These are phyloP conservation scores for Chlorella sp. DNA, from an alignment of 139 green algal genomes.

Conservation along the genomic window DNA sequence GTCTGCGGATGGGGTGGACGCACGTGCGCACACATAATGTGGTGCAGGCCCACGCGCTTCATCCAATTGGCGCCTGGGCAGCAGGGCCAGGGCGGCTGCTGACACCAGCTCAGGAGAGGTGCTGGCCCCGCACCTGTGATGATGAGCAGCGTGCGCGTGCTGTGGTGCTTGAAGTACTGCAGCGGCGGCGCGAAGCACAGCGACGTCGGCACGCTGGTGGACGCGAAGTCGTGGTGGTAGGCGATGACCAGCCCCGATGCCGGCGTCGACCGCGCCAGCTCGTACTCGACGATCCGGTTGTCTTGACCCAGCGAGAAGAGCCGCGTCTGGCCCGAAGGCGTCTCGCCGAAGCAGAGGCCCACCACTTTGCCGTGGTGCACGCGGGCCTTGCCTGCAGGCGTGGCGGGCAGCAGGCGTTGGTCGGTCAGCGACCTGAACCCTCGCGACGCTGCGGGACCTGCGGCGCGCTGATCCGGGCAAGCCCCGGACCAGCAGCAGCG, in stretches of 20 bases:
- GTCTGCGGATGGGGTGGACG: conserved; percentile 27
- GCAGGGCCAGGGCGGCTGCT: no score
- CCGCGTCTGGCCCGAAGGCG: conserved; percentile 44
- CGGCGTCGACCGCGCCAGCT: conserved; percentile 33
- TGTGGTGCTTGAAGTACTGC: conserved; percentile 48
- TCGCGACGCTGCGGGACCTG: no score
- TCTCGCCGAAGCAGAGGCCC: conserved; percentile 53
- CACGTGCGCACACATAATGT: no score
- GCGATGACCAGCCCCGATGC: conserved; percentile 5
- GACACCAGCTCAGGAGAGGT: not conserved
- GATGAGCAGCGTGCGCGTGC: conserved; percentile 56
- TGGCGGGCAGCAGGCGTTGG: no score
- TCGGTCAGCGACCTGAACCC: no score
- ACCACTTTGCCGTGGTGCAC: conserved; percentile 44
- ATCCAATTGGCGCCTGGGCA: no score
- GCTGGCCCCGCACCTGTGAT: conserved; percentile 31
- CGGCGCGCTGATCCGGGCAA: no score
- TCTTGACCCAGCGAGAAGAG: conserved; percentile 67
- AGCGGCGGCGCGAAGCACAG: conserved; percentile 60
- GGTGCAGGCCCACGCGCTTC: no score
- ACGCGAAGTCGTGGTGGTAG: conserved; percentile 9
- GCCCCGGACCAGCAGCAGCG: no score
- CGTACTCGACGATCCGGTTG: conserved; percentile 53
- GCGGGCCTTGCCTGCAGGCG: conserved; percentile 28
- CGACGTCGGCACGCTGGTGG: conserved; percentile 18